Base-by-base conservation (phyloP, 306 rosid species). In the Carpinus fangiana region DNA sequence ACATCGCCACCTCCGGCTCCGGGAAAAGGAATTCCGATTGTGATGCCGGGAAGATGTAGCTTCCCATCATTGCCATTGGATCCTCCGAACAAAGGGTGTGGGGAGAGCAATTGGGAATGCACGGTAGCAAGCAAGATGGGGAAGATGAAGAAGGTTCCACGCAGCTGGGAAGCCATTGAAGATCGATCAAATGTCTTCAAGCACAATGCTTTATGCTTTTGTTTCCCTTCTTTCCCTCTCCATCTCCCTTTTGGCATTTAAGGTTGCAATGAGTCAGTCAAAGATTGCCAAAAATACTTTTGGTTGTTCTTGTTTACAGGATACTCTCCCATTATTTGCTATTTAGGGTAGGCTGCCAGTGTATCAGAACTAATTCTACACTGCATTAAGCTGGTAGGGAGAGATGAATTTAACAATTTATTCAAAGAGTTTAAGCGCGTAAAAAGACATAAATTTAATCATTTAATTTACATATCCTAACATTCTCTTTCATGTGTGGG, bases 81-180 rank as follows among this genome's bases (percentile, higher is more conserved):
- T 26, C 75, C 46, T 9, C 68, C 36, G 36, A 18, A 56, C 3
- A 1, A 73, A 72, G 28, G 81, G 75, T 56, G 56, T 45, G 41
- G 51, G 2, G 31, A 34, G 7, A 43, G 14, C 21, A 43, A 54
- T 14, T 82, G 80, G 2, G 87, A 80, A 18, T 47, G 52, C 4
- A 28, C 75, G 2, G 53, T 21, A 34, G 87, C 59, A 79, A 90
- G 76, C 43, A 85, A 46, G 23, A 81, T 80, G 41, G 75, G 76
- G 9, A 89, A 60, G 56, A 93, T 17, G 5, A 67, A 53, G 53
- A 88, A 17, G 54, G 84, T 64, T 61, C 79, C 76, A 56, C 36
- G 74, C n/a, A n/a, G n/a, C 23, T 83, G 53, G 67, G 72, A 62
- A 67, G 87, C 81, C 99, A 88, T 90, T 81, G 76, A 79, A 77